These are phyloP conservation scores for Paecilomyces sp. DNA, from an alignment of 2,329 filamentous ascomycete genomes.

Conservation along the genomic window DNA sequence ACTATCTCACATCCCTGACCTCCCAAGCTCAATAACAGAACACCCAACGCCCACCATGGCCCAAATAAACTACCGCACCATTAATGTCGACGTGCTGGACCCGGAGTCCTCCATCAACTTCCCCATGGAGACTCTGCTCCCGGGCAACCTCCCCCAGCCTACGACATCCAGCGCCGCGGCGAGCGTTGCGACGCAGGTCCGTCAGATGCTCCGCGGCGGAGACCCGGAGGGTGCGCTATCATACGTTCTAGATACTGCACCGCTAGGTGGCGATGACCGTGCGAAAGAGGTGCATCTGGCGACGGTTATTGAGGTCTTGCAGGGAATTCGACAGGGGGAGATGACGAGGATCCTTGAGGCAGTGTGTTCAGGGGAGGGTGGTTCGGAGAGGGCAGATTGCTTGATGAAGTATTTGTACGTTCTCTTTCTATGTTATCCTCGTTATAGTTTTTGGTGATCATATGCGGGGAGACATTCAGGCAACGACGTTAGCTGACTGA, in stretches of 20 bases:
- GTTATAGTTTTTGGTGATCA: background rate
- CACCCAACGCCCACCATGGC: conserved; percentile 22
- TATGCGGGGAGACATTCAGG: background rate
- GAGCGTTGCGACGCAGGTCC: conserved; percentile 69
- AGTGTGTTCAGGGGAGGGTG: conserved; percentile 71
- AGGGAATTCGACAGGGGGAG: conserved; percentile 92
- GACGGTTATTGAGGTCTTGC: conserved; percentile 85
- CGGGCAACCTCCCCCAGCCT: conserved; percentile 60
- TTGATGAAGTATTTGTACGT: conserved; percentile 96
- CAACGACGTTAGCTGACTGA: background rate
- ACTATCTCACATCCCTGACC: background rate
- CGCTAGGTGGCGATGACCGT: conserved; percentile 51
- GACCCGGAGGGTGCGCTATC: conserved; percentile 82
- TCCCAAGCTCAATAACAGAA: background rate
- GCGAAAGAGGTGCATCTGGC: conserved; percentile 78
- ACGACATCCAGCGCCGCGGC: conserved; percentile 72
- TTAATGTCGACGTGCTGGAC: conserved; percentile 88
- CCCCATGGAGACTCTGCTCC: conserved; percentile 74
- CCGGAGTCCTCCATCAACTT: conserved; percentile 90
- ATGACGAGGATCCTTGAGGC: conserved; percentile 83
- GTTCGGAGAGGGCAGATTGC: conserved; percentile 79
- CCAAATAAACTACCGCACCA: conserved; percentile 67
- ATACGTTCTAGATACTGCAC: conserved; percentile 76
- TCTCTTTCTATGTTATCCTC: conserved; percentile 1
- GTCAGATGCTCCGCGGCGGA: conserved; percentile 78